Evolutionary conservation across 1,139 yeast genomes (phyloP).

Genomic region (Blastobotrys indianensis): DNA sequence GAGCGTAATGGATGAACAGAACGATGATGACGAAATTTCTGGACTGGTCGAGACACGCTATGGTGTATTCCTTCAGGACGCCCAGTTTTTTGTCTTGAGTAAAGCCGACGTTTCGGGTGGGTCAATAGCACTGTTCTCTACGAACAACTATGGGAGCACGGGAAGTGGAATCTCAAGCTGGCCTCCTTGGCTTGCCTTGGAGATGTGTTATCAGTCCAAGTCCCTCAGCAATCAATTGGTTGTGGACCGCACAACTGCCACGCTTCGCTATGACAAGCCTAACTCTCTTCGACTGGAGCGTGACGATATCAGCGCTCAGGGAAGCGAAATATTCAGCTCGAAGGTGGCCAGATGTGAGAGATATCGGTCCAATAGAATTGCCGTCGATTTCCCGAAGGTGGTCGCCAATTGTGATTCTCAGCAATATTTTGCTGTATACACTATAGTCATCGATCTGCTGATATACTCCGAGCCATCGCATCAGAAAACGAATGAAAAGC

Average conservation of each 20-base stretch:
- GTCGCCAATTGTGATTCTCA: constrained; percentile 65
- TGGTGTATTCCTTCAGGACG: constrained; percentile 62
- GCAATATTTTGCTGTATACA: constrained; percentile 65
- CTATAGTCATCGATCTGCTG: constrained; percentile 58
- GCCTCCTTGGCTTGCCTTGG: constrained; percentile 80
- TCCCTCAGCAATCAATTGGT: constrained; percentile 53
- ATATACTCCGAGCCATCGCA: constrained; percentile 60
- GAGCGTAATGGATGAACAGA: constrained; percentile 45
- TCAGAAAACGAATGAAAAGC: constrained; percentile 50
- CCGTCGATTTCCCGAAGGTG: constrained; percentile 63
- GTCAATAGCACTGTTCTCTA: constrained; percentile 39
- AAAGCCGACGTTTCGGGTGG: constrained; percentile 42
- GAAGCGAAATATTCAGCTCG: constrained; percentile 15
- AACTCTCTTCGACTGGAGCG: constrained; percentile 49
- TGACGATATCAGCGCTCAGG: constrained; percentile 11
- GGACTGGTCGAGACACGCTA: constrained; percentile 61
- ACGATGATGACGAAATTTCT: constrained; percentile 44
- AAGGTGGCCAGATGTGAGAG: constrained; percentile 30
- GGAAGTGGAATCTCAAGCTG: constrained; percentile 40
- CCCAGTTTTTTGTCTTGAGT: constrained; percentile 64
- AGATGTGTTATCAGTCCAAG: constrained; percentile 64
- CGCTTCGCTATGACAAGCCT: constrained; percentile 58
- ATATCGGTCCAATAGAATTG: constrained; percentile 39
- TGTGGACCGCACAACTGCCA: constrained; percentile 57
- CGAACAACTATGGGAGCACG: constrained; percentile 35